Percentiles rank a stretch among this genome's conserved stretches.
These are phyloP conservation scores for Cnidoscolus chayamansa DNA, from an alignment of 441 rosid species.

Conservation along the genomic window DNA sequence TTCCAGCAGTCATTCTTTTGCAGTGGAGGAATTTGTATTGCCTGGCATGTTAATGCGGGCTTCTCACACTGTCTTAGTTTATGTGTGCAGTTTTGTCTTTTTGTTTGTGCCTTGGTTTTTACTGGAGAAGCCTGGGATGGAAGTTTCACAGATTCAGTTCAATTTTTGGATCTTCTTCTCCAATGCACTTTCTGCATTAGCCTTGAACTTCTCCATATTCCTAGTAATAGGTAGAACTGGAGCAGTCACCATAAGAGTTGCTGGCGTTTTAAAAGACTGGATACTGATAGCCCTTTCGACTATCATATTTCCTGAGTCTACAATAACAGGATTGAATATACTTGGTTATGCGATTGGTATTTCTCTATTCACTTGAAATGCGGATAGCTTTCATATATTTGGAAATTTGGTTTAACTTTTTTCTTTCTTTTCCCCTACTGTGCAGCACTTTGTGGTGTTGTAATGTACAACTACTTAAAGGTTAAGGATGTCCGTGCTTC, in stretches of 20 bases:
- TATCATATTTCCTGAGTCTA: conserved; percentile 92
- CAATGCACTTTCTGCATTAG: conserved; percentile 93
- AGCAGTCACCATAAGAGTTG: conserved; percentile 95
- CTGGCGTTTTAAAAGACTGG: conserved; percentile 99
- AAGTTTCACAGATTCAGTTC: conserved; percentile 85
- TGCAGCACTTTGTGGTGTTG: conserved; percentile 95
- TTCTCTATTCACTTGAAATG: conserved; percentile 16
- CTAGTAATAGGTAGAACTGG: conserved; percentile 98
- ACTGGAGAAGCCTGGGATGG: conserved; percentile 86
- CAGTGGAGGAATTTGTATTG: conserved; percentile 1
- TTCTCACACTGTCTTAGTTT: conserved; percentile 21
- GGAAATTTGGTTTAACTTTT: conserved; percentile 2
- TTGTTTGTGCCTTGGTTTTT: conserved; percentile 93
- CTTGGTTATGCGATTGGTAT: conserved; percentile 96
- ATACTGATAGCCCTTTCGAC: conserved; percentile 99
- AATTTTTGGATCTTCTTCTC: conserved; percentile 99
- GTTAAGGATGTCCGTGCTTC: conserved; percentile 81
- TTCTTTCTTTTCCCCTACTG: background rate
- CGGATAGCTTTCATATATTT: conserved; percentile 2
- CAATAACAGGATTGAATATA: conserved; percentile 89
- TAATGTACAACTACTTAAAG: conserved; percentile 94
- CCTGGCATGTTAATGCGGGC: conserved; percentile 4
- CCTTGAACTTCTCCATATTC: conserved; percentile 94
- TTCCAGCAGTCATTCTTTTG: background rate
- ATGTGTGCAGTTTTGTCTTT: conserved; percentile 77